Base-by-base conservation (phyloP, 1,139 yeast genomes). In the Geotrichum klebahnii region DNA sequence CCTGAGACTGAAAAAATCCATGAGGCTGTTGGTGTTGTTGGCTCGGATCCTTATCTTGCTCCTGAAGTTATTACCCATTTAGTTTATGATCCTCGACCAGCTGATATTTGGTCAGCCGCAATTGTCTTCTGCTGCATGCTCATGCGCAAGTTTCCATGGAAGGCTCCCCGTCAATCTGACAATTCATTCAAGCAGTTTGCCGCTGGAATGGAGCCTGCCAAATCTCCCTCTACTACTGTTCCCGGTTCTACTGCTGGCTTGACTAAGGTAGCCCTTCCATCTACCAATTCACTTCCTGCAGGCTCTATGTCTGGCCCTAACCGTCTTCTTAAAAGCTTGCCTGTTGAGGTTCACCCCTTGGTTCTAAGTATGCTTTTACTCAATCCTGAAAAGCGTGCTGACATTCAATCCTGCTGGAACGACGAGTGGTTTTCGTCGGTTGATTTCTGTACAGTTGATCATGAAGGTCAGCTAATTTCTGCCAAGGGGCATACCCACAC, bases 121-220 rank as follows among this genome's bases (percentile, higher is more conserved):
- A 88, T 90, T 53, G 87, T 90, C 41, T 87, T 85, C 66, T 88
- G 96, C 61, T 90, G 97, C 72, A 89, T 90, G 96, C 83, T 89
- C 61, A 75, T 90, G 68, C 84, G 90, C 67, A 84, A 90, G 67
- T 90, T 90, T 69, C 97, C 97, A 9, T 89, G 97, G 97, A 89
- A 88, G 66, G 89, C 90, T 9, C 97, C 97, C n/a, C 84, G 88
- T 62, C 70, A 83, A 53, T 74, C 82, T 36, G 97, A 90, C 67
- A 81, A 84, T 59, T 84, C 95, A 55, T 90, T 88, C 69, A 85
- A 85, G 65, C 59, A 64, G 42, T 71, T 69, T 58, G 69, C 76
- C 0, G 74, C 74, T 48, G 68, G 72, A 53, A 72, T 69, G 40
- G 53, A 51, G 10, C 24, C 43, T 16, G 38, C 55, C 40, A 20